Percentiles rank a stretch among this genome's conserved stretches.
Conservation (phyloP, 495 filamentous ascomycete genomes). For the Pseudevernia furfuracea region DNA sequence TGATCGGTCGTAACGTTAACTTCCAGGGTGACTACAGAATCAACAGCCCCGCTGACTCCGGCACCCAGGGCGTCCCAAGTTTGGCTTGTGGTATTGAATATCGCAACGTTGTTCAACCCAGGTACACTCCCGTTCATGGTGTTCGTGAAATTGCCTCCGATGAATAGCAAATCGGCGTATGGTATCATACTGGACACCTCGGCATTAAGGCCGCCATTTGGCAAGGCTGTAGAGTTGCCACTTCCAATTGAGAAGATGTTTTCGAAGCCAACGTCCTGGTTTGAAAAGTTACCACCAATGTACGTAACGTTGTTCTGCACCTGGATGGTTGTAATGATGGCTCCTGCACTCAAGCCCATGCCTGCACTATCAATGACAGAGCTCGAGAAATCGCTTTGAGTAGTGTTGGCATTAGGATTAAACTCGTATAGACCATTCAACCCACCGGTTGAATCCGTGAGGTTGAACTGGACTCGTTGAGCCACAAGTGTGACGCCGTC, state of each 20-base stretch:
- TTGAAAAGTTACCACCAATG: constrained; percentile 79
- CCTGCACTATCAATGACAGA: constrained; percentile 72
- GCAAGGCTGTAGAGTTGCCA: constrained; percentile 51
- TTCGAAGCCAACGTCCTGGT: constrained; percentile 39
- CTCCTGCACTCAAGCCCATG: constrained; percentile 52
- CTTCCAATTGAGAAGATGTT: constrained; percentile 72
- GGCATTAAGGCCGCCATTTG: constrained; percentile 74
- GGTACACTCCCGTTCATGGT: constrained; percentile 52
- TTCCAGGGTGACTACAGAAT: constrained; percentile 61
- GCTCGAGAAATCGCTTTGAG: constrained; percentile 56
- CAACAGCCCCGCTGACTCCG: constrained; percentile 77
- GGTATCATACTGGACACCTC: constrained; percentile 62
- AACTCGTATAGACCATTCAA: constrained; percentile 92
- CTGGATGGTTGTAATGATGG: constrained; percentile 57
- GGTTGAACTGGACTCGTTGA: constrained; percentile 70
- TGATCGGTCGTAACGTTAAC: constrained; percentile 67
- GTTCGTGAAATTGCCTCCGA: constrained; percentile 79
- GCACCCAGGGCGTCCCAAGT: constrained; percentile 74
- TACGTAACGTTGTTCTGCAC: constrained; percentile 55
- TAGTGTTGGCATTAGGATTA: constrained; percentile 53
- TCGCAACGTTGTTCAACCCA: constrained; percentile 64
- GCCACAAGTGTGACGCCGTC: constrained; percentile 70
- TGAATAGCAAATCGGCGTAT: constrained; percentile 60
- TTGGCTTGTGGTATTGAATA: constrained; percentile 61
- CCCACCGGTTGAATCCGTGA: constrained; percentile 59